A percentile compares a stretch with the other conserved stretches of the same genome.
These are phyloP conservation scores for Colletotrichum sp. DNA, from an alignment of 2,329 filamentous ascomycete genomes.

Conservation along the genomic window DNA sequence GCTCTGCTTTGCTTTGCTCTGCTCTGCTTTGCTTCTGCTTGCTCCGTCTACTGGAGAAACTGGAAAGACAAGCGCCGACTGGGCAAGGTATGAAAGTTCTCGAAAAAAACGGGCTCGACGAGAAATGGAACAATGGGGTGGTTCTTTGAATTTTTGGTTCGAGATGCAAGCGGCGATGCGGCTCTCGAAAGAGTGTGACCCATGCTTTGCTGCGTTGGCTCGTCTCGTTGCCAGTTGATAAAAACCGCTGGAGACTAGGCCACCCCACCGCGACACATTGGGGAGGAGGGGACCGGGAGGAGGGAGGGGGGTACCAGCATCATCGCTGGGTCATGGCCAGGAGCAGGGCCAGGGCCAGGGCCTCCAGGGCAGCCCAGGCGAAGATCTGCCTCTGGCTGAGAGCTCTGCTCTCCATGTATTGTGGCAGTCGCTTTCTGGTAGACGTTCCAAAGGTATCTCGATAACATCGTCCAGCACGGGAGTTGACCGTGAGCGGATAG, in stretches of 20 bases:
- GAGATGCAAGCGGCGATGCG: constrained; percentile 69
- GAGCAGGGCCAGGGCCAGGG: neutral
- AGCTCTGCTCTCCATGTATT: constrained; percentile 33
- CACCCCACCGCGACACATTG: constrained; percentile 65
- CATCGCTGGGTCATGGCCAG: constrained; percentile 31
- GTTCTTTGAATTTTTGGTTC: constrained; percentile 16
- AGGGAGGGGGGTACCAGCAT: constrained; percentile 30
- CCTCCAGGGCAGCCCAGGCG: constrained; percentile 31
- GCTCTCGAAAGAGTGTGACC: constrained; percentile 68
- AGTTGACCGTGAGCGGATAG: neutral
- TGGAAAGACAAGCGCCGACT: neutral
- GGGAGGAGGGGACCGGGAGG: constrained; percentile 34
- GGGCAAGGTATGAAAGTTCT: neutral
- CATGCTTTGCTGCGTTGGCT: constrained; percentile 91
- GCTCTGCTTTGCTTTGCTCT: too few species aligned
- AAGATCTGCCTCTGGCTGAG: constrained; percentile 49
- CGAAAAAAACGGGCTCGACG: constrained; percentile 8
- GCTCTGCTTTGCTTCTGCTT: neutral
- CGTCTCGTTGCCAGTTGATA: constrained; percentile 82
- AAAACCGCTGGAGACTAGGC: constrained; percentile 65
- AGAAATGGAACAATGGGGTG: constrained; percentile 5
- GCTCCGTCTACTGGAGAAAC: neutral
- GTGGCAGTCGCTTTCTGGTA: neutral
- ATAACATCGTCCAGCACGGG: neutral
- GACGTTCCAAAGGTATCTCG: neutral